A percentile compares a stretch with the other conserved stretches of the same genome.
phyloP scores from a whole-genome alignment of 805 yeast genomes.

The Sugiyamaella boreocaroliniensis region DNA sequence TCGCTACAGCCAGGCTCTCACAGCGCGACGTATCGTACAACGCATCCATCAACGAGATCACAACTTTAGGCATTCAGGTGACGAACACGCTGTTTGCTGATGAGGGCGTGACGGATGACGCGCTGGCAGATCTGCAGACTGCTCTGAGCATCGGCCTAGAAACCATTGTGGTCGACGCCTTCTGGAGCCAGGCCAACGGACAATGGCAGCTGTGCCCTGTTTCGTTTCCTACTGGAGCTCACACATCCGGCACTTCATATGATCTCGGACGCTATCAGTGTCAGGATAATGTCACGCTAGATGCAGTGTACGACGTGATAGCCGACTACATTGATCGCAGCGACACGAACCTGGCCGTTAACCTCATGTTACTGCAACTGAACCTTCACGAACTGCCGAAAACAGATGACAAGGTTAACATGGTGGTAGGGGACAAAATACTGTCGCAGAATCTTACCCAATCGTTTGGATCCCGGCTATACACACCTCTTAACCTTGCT shows the following conservation, averaged over 20 bases:
- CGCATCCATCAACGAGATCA: constrained; percentile 29
- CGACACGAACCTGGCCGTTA: constrained; percentile 42
- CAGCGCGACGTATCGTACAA: constrained; percentile 32
- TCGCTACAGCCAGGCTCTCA: constrained; percentile 23
- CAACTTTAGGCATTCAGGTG: constrained; percentile 32
- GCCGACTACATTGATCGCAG: constrained; percentile 35
- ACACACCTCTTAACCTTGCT: constrained; percentile 15
- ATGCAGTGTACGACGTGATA: constrained; percentile 22
- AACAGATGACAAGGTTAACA: background rate
- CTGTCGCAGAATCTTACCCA: constrained; percentile 1
- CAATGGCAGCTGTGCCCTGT: constrained; percentile 52
- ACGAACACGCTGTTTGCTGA: constrained; percentile 26
- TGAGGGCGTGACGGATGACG: constrained; percentile 27
- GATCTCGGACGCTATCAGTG: constrained; percentile 6
- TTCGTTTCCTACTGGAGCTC: constrained; percentile 3
- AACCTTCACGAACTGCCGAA: constrained; percentile 26
- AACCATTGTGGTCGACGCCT: constrained; percentile 40
- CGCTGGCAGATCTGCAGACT: constrained; percentile 20
- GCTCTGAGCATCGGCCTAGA: constrained; percentile 33
- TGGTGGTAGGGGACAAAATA: background rate
- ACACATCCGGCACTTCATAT: background rate
- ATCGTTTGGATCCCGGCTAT: constrained; percentile 7
- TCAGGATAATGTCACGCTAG: constrained; percentile 17
- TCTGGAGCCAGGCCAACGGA: constrained; percentile 39
- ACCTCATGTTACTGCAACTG: constrained; percentile 34